Evolutionary conservation across 1,139 yeast genomes (phyloP), one percentile per base, ranked within the genome.

Genomic region (Kurtzmaniella quercitrusa): DNA sequence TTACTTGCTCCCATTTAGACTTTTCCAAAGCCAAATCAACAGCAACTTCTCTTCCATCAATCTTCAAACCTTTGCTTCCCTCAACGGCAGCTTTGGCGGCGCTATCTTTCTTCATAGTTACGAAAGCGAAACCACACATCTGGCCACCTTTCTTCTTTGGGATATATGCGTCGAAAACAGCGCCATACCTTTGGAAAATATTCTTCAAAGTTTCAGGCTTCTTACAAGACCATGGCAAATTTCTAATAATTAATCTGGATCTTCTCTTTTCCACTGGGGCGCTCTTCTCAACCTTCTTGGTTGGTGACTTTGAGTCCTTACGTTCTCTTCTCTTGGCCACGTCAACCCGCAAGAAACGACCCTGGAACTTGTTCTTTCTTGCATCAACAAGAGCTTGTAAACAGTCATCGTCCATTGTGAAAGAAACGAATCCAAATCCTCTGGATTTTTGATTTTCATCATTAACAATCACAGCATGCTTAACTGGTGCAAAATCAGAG

Each of bases 401-500:
- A 0, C 97, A 87, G 60, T 94, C 98, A 40, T 88, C 96, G 49
- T 88, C 91, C 46, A 78, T 68, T 2, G 88, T 80, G 61, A 94
- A 93, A 38, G 95, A 84, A 15, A 89, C 98, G 63, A 94, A 94
- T 6, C 98, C 99, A 63, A 89, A 94, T 1, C 98, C 98, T 62
- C 94, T 78, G 4, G 96, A 87, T 39, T 78, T 69, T 39, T 85
- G 78, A 39, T 84, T 80, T 12, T 74, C 70, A 59, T 93, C 96
- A 38, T 75, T 85, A 19, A 94, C 98, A 40, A 93, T 78, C 40
- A 89, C 94, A 3, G 98, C 96, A 64, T 93, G 98, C 64, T 85
- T 89, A 12, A 93, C 95, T 3, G 98, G 98, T 1, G 88, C 94
- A 63, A 89, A 84, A 50, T 88, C 88, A 1, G 98, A 85, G 58